Percentiles rank a stretch among this genome's conserved stretches.
phyloP scores from a whole-genome alignment of 306 rosid species.

The Lathyrus tuberosus region DNA sequence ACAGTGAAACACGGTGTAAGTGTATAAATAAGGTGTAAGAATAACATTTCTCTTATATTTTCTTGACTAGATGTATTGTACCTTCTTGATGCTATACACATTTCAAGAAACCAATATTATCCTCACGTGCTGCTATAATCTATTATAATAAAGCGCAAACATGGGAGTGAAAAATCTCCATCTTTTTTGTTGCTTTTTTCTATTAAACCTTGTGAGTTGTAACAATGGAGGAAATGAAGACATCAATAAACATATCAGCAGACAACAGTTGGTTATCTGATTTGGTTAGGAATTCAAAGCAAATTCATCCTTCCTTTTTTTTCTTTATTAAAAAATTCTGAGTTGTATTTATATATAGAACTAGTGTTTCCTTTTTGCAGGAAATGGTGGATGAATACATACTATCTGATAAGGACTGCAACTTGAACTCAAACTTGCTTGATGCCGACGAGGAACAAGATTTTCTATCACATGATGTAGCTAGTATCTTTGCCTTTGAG shows the following conservation, averaged over 20 bases:
- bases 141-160: background rate
- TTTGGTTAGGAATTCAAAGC: slow-evolving; percentile 48
- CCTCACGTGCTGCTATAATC: background rate
- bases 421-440: slow-evolving; percentile 41
- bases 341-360: too few relatives aligned
- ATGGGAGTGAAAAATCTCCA: background rate
- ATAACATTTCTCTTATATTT: too few relatives aligned
- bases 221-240: background rate
- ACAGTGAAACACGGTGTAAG: too few relatives aligned
- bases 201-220: background rate
- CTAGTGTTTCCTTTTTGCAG: slow-evolving; percentile 23
- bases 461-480: slow-evolving; percentile 43
- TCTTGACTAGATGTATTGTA: background rate
- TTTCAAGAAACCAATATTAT: background rate
- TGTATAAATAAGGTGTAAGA: too few relatives aligned
- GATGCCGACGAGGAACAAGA: slow-evolving; percentile 29
- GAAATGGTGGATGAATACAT: slow-evolving; percentile 50
- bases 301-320: background rate
- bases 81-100: too few relatives aligned
- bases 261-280: slow-evolving; percentile 57
- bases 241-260: slow-evolving; percentile 46
- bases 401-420: slow-evolving; percentile 38
- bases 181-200: background rate
- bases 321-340: too few relatives aligned
- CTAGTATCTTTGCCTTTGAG: slow-evolving; percentile 36